phyloP scores from a whole-genome alignment of 73 alveolate species.

The Effrenium voratum region DNA sequence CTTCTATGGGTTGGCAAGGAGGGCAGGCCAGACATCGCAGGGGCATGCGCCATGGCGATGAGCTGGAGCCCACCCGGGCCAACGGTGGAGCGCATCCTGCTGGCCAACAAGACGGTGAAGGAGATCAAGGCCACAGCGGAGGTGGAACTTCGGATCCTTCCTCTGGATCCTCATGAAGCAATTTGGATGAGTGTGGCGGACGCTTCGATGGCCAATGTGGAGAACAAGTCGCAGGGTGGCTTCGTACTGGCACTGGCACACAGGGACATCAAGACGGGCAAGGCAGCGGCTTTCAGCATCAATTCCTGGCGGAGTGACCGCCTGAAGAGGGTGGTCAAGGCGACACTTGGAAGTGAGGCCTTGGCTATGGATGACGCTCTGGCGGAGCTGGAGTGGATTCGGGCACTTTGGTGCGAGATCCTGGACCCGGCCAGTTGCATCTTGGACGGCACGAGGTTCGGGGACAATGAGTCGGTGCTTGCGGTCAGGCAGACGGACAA shows the following conservation, averaged over 20 bases:
- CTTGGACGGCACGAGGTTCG: not conserved
- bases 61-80: not conserved
- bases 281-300: not conserved
- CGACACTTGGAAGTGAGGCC: not conserved
- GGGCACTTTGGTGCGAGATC: not conserved
- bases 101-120: slow-evolving; percentile 45
- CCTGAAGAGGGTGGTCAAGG: not conserved
- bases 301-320: not conserved
- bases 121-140: not conserved
- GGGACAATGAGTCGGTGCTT: not conserved
- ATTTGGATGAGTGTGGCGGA: not conserved
- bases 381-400: not conserved
- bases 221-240: not conserved
- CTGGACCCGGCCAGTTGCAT: not conserved
- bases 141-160: not conserved
- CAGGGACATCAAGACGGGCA: not conserved
- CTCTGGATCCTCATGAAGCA: not conserved
- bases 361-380: not conserved
- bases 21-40: slow-evolving; percentile 30
- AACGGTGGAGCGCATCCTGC: not conserved
- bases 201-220: not conserved
- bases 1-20: slow-evolving; percentile 29
- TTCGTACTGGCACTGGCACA: not conserved
- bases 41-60: slow-evolving; percentile 51
- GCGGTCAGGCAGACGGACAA: not conserved